phyloP scores from a whole-genome alignment of 768 basidiomycete species.

The Lyophyllum semitale region DNA sequence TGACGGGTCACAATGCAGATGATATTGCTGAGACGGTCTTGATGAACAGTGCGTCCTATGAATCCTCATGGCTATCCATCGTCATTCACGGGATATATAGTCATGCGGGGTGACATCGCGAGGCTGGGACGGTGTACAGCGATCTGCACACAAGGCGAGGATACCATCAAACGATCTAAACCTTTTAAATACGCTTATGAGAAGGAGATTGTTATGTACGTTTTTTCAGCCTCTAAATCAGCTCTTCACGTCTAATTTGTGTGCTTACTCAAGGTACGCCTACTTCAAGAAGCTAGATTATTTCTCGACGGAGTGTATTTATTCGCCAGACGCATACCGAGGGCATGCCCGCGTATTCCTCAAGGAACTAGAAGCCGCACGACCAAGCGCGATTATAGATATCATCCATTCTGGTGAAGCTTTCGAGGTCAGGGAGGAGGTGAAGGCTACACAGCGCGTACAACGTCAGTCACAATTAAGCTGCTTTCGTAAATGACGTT shows the following conservation, averaged over 20 bases:
- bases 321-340: slow-evolving; percentile 97
- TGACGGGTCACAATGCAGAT: slow-evolving; percentile 98
- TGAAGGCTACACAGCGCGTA: slow-evolving; percentile 79
- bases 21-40: slow-evolving; percentile 98
- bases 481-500: not conserved
- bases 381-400: slow-evolving; percentile 95
- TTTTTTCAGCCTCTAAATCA: slow-evolving; percentile 4
- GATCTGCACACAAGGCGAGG: slow-evolving; percentile 95
- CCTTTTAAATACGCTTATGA: slow-evolving; percentile 99
- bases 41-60: slow-evolving; percentile 84
- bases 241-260: not conserved
- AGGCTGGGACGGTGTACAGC: slow-evolving; percentile 90
- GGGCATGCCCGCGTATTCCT: slow-evolving; percentile 94
- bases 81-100: slow-evolving; percentile 41
- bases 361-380: slow-evolving; percentile 92
- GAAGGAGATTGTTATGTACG: slow-evolving; percentile 98
- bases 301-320: slow-evolving; percentile 99
- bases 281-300: slow-evolving; percentile 99
- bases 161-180: slow-evolving; percentile 94
- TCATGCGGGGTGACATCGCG: slow-evolving; percentile 97
- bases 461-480: slow-evolving; percentile 63
- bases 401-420: slow-evolving; percentile 97
- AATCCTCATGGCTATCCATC: not conserved
- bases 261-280: slow-evolving; percentile 71
- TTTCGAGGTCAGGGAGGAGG: slow-evolving; percentile 82